Evolutionary conservation across 2,329 filamentous ascomycete genomes (phyloP), one percentile per base, ranked within the genome.

Genomic region (Stemphylium lycopersici): DNA sequence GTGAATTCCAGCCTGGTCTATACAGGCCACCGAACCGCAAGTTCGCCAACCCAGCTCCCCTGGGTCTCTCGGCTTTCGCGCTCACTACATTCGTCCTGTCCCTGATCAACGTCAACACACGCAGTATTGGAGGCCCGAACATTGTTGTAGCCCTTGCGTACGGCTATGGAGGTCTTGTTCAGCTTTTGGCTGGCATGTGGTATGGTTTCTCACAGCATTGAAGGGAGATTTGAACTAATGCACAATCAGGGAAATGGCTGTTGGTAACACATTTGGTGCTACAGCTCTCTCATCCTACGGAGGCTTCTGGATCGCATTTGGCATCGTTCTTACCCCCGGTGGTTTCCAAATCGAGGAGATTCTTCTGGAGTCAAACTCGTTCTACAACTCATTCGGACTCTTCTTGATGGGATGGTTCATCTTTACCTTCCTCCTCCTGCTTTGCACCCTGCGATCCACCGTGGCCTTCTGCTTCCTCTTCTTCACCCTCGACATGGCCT

Each of bases 41-140:
- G 57, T 78, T 84, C 66, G 84, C 79, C 69, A 86, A 87, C 70
- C 84, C 84, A 41, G 83, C 83, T 53, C 84, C 84, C 8, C 78
- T 87, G 18, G 84, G 84, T 51, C 79, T 87, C 41, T 81, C 84
- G 45, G 84, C 83, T 75, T 88, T 89, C 73, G 84, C 85, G n/a
- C 68, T 86, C 59, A 87, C 86, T 8, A 87, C 85, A 8, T 87
- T 88, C 66, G 79, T 85, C 12, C 78, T 88, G 48, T 80, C 78
- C 4, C 65, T 78, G 43, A 80, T 81, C 72, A 81, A 82, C 62
- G 62, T 81, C 59, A 75, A 76, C 31, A 80, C 79, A 3, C 68
- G 66, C 8, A 70, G 71, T 52, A 75, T 81, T 57, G 62, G 57
- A 8, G 68, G 72, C 39, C 79, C 79, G 29, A 81, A 78, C 66